These are phyloP conservation scores for Wickerhamiella dianesei DNA, from an alignment of 805 yeast genomes.

Conservation along the genomic window DNA sequence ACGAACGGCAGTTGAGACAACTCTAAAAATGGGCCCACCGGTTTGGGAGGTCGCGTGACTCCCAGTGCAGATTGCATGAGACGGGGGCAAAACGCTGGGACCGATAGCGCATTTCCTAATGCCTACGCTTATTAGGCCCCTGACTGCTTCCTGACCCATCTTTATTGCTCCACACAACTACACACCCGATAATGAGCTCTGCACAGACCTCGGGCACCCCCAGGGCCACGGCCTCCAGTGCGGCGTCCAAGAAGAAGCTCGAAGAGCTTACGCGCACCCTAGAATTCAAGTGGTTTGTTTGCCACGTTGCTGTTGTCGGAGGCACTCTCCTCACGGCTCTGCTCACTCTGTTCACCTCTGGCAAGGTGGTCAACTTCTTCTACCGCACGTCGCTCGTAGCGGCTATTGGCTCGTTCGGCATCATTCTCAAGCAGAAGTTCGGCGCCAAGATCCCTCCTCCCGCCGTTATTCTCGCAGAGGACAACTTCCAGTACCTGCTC, in stretches of 20 bases:
- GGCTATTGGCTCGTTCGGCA: conserved; percentile 58
- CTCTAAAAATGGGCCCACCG: too few relatives aligned
- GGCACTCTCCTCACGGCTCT: conserved; percentile 11
- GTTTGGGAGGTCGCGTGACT: too few relatives aligned
- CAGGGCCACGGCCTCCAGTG: too few relatives aligned
- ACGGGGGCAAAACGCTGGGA: too few relatives aligned
- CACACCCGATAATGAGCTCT: too few relatives aligned
- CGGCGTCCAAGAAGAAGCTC: conserved; percentile 1
- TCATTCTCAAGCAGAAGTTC: conserved; percentile 54
- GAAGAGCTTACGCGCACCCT: conserved; percentile 16
- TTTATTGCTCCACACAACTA: too few relatives aligned
- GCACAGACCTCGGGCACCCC: too few relatives aligned
- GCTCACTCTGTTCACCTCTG: conserved; percentile 14
- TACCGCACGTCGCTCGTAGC: conserved; percentile 52
- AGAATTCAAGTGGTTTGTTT: conserved; percentile 21
- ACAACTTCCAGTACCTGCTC: conserved; percentile 58
- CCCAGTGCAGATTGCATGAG: too few relatives aligned
- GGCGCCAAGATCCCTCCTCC: conserved; percentile 14
- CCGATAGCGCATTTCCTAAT: too few relatives aligned
- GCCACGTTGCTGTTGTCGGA: conserved; percentile 16
- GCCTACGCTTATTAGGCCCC: too few relatives aligned
- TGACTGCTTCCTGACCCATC: too few relatives aligned
- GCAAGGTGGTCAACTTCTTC: conserved; percentile 31
- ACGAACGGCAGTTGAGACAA: too few relatives aligned
- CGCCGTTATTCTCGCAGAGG: conserved; percentile 33